Evolutionary conservation across 768 basidiomycete genomes (phyloP).

Genomic region (Hemileccinum impolitum): DNA sequence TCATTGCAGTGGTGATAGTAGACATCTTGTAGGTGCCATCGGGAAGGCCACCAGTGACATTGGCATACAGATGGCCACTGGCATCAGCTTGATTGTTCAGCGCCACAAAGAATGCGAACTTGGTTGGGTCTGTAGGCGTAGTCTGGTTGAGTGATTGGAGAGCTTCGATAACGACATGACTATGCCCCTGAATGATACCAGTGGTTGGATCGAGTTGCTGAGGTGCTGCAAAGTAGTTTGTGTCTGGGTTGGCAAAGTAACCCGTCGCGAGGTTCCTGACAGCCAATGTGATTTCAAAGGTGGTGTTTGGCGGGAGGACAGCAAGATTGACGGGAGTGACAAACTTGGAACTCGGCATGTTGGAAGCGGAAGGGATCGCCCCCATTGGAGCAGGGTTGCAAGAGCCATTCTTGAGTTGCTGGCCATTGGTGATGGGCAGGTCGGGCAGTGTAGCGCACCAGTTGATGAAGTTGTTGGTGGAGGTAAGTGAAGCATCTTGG

Average conservation of each 20-base stretch:
- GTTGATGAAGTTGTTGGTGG: slow-evolving; percentile 75
- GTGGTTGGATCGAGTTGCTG: slow-evolving; percentile 41
- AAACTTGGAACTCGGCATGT: slow-evolving; percentile 58
- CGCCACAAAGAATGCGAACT: slow-evolving; percentile 59
- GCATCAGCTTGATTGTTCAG: slow-evolving; percentile 43
- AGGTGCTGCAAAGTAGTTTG: slow-evolving; percentile 56
- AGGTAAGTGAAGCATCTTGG: slow-evolving; percentile 55
- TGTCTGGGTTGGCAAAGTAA: slow-evolving; percentile 52
- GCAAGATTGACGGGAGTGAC: slow-evolving; percentile 42
- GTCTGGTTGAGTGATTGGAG: slow-evolving; percentile 48
- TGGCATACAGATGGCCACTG: slow-evolving; percentile 43
- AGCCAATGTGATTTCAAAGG: slow-evolving; percentile 53
- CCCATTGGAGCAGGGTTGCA: slow-evolving; percentile 67
- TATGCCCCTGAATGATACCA: slow-evolving; percentile 58
- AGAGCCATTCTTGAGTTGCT: slow-evolving; percentile 48
- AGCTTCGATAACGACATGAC: slow-evolving; percentile 58
- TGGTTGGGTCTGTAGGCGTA: slow-evolving; percentile 43
- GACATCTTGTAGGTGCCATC: slow-evolving; percentile 49
- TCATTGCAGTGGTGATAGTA: slow-evolving; percentile 43
- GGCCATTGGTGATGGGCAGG: slow-evolving; percentile 59
- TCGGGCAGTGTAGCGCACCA: slow-evolving; percentile 48
- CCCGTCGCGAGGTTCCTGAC: slow-evolving; percentile 48
- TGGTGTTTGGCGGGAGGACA: slow-evolving; percentile 39
- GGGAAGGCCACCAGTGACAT: slow-evolving; percentile 51
- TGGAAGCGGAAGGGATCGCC: slow-evolving; percentile 44